Percentiles rank a stretch among this genome's conserved stretches.
Conservation (phyloP, 139 green algal genomes). For the Spirogloea muscicola region DNA sequence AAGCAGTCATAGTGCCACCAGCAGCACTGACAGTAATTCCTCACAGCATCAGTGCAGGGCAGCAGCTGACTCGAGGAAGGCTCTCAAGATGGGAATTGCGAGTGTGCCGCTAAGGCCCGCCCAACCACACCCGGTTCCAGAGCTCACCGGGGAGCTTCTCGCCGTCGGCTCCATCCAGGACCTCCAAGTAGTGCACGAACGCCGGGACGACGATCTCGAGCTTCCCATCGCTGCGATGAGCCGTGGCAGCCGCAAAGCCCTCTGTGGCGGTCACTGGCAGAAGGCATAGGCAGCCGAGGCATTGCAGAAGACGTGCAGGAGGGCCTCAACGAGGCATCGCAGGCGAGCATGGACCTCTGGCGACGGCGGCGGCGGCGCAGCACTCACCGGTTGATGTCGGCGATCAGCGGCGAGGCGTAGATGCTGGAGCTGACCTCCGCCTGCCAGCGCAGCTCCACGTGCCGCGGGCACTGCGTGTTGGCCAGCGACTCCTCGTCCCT, state of each 20-base stretch:
- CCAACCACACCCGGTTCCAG: neutral
- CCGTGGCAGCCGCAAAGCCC: no score
- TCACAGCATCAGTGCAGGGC: no score
- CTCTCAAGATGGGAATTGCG: no score
- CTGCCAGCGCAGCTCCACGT: constrained; percentile 85
- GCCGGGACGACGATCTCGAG: constrained; percentile 91
- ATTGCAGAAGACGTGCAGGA: neutral
- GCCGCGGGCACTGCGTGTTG: constrained; percentile 48
- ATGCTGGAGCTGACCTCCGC: constrained; percentile 73
- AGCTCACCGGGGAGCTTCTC: constrained; percentile 57
- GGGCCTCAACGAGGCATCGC: neutral
- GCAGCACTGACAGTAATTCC: constrained; percentile 11
- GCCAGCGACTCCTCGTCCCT: constrained; percentile 36
- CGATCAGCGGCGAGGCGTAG: constrained; percentile 93
- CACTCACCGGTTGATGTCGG: constrained; percentile 62
- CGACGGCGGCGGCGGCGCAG: no score
- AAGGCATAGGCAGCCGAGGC: neutral
- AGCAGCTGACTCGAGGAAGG: no score
- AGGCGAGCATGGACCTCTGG: no score
- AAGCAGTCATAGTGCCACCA: constrained; percentile 14
- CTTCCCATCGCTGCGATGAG: constrained; percentile 77
- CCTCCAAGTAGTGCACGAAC: constrained; percentile 91
- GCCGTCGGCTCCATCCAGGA: constrained; percentile 75
- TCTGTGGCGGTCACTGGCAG: constrained; percentile 4
- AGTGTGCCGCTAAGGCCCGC: no score